These are phyloP conservation scores for Miscanthus sacchariflorus DNA, from an alignment of 202 grass and related monocot genomes.

Conservation along the genomic window DNA sequence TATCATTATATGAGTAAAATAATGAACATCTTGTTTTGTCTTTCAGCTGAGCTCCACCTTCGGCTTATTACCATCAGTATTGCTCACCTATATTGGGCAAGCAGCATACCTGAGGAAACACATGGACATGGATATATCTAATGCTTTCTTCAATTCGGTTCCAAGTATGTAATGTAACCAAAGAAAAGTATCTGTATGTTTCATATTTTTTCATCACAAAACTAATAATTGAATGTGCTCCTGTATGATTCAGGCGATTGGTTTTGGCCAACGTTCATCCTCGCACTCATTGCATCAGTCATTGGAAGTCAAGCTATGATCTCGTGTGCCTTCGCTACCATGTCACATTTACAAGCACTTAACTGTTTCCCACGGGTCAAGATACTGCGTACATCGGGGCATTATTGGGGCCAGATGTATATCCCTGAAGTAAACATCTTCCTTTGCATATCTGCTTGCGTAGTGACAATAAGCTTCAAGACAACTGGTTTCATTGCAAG, in stretches of 20 bases:
- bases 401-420: constrained; percentile 59
- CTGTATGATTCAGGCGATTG: constrained; percentile 15
- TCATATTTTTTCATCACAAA: background rate
- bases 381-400: constrained; percentile 55
- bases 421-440: constrained; percentile 67
- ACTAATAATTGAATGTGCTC: background rate
- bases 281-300: constrained; percentile 44
- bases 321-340: constrained; percentile 60
- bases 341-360: constrained; percentile 61
- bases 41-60: constrained; percentile 62
- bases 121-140: constrained; percentile 36
- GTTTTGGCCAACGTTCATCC: constrained; percentile 65
- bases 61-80: constrained; percentile 50
- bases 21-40: constrained; percentile 15
- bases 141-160: constrained; percentile 62
- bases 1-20: background rate
- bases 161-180: constrained; percentile 45
- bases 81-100: constrained; percentile 64
- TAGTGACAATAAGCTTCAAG: constrained; percentile 52
- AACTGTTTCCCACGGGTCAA: constrained; percentile 70
- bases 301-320: constrained; percentile 73
- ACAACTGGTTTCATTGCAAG: constrained; percentile 60
- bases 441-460: constrained; percentile 45
- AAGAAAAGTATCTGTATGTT: background rate
- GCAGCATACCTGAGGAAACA: constrained; percentile 61